These are phyloP conservation scores for Pleurotus platypus DNA, from an alignment of 768 basidiomycete genomes.

Conservation along the genomic window DNA sequence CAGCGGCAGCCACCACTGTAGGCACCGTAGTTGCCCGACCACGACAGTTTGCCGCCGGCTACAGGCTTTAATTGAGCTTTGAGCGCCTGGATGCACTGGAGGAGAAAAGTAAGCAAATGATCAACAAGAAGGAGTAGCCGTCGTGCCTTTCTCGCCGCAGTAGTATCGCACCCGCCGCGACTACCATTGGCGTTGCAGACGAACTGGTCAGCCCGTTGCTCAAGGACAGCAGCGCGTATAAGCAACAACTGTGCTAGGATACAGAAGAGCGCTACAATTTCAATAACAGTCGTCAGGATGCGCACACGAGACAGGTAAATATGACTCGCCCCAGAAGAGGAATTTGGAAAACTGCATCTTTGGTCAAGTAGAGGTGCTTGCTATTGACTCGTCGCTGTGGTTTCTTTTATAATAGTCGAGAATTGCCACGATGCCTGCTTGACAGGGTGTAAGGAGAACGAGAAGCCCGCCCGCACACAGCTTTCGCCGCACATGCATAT, in stretches of 20 bases:
- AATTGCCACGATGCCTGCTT: background rate
- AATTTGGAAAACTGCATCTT: background rate
- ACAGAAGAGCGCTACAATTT: background rate
- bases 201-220: background rate
- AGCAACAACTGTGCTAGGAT: background rate
- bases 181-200: background rate
- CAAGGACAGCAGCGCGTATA: conserved; percentile 2
- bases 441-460: conserved; percentile 1
- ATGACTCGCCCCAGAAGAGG: background rate
- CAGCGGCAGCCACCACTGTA: conserved; percentile 4
- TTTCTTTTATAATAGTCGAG: background rate
- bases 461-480: background rate
- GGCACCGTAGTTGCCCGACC: background rate
- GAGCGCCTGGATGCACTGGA: background rate
- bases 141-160: background rate
- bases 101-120: background rate
- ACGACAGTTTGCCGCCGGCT: background rate
- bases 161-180: background rate
- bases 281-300: background rate
- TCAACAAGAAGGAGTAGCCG: background rate
- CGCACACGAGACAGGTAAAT: background rate
- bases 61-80: background rate
- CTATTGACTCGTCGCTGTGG: background rate
- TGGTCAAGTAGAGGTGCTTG: background rate
- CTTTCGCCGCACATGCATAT: too few species aligned